phyloP scores from a whole-genome alignment of 495 filamentous ascomycete species.

The Melanomma pulvis-pyrius region DNA sequence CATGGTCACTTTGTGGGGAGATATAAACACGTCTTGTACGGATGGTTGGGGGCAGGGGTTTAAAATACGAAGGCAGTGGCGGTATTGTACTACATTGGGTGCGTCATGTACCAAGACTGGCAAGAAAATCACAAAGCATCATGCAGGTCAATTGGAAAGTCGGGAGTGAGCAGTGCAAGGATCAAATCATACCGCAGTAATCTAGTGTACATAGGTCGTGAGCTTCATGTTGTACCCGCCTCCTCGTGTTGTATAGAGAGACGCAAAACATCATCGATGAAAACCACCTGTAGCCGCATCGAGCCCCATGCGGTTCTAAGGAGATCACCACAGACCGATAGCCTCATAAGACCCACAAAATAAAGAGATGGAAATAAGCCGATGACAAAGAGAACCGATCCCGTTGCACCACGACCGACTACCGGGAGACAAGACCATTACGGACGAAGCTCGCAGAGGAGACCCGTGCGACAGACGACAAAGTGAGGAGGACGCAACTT shows the following conservation, averaged over 20 bases:
- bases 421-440: slow-evolving; percentile 14
- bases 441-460: slow-evolving; percentile 8
- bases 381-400: slow-evolving; percentile 30
- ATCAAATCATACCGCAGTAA: slow-evolving; percentile 18
- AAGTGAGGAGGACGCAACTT: neutral
- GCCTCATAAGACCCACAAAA: slow-evolving; percentile 10
- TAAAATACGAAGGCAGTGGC: no score
- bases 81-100: no score
- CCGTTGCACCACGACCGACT: slow-evolving; percentile 28
- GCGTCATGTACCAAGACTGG: no score
- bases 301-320: neutral
- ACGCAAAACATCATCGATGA: neutral
- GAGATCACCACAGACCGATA: slow-evolving; percentile 9
- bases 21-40: no score
- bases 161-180: slow-evolving; percentile 1
- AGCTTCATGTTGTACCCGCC: slow-evolving; percentile 25
- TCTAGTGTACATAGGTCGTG: slow-evolving; percentile 31
- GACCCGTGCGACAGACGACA: neutral
- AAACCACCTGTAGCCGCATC: neutral
- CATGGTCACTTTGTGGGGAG: no score
- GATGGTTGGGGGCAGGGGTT: no score
- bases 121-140: neutral
- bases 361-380: slow-evolving; percentile 18
- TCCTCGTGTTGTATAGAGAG: neutral
- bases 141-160: neutral